Evolutionary conservation across 441 rosid genomes (phyloP), one percentile per base, ranked within the genome.

Genomic region (Biscutella laevigata): DNA sequence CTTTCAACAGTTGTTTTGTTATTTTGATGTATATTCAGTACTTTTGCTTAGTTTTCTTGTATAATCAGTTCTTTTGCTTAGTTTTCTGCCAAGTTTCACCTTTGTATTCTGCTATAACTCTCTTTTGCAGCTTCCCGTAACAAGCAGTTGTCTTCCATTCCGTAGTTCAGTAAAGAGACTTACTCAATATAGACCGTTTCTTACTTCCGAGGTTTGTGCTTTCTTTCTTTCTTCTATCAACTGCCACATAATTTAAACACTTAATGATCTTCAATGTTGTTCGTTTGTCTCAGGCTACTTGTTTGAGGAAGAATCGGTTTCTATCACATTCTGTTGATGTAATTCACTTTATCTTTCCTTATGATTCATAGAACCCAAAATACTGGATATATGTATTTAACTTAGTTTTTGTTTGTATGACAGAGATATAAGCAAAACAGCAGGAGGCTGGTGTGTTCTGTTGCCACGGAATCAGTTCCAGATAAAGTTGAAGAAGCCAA

Each of bases 381-480:
- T 29, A 26, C 57, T 44, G 43, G 57, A 20, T 49, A 60, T 36
- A 1, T 49, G 64, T 54, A 39, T 28, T 14, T 34, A 36, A 44
- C 40, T 32, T 5, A 51, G 32, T 25, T 45, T 36, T 48, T 17
- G 36, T 34, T 42, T 49, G 0, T 67, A 19, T 74, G 36, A 51
- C 76, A 88, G 95, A 85, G 80, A 59, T 53, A 61, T 43, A 75
- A 60, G 71, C 79, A 69, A 59, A 47, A 26, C 19, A 67, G 74
- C 48, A 60, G 67, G 71, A 79, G 79, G 73, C 53, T 78, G 42
- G 71, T 75, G 72, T 92, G 97, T 76, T 86, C 92, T 5, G 83
- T 82, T 40, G 84, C 90, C 51, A 77, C 88, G 10, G 82, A 78
- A 47, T 53, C 83, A 38, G 58, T 72, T 52, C 83, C 77, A n/a